These are phyloP conservation scores for Purshia tridentata DNA, from an alignment of 306 rosid genomes.

Conservation along the genomic window DNA sequence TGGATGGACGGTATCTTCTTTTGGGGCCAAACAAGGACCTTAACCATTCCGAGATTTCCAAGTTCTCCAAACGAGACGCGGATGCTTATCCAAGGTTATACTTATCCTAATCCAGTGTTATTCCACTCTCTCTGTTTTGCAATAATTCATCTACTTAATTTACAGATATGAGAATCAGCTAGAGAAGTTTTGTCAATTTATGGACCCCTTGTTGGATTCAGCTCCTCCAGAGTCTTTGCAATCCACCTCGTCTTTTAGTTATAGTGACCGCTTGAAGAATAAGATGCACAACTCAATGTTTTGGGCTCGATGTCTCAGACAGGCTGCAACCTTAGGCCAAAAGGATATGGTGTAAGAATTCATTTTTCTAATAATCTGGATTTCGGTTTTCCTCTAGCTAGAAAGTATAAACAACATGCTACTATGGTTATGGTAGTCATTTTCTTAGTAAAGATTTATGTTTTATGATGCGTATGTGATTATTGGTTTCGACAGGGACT, in stretches of 20 bases:
- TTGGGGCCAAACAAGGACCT: slow-evolving; percentile 64
- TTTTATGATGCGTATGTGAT: slow-evolving; percentile 2
- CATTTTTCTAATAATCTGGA: neutral
- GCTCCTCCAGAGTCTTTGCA: slow-evolving; percentile 78
- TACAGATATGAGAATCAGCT: slow-evolving; percentile 81
- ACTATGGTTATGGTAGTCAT: neutral
- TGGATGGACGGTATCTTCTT: slow-evolving; percentile 85
- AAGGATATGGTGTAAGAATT: slow-evolving; percentile 81
- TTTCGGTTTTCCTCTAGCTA: neutral
- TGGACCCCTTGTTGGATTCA: slow-evolving; percentile 82
- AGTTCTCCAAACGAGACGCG: slow-evolving; percentile 76
- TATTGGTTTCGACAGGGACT: slow-evolving; percentile 59
- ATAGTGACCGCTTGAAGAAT: slow-evolving; percentile 60
- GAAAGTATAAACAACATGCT: neutral
- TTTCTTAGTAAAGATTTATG: neutral
- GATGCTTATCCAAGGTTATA: slow-evolving; percentile 72
- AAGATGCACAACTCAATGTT: slow-evolving; percentile 72
- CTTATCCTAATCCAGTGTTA: neutral
- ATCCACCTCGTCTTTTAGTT: slow-evolving; percentile 33
- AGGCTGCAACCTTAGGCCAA: slow-evolving; percentile 68
- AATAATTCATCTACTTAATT: neutral
- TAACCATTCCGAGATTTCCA: slow-evolving; percentile 74
- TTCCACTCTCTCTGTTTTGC: neutral
- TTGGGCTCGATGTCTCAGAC: slow-evolving; percentile 70
- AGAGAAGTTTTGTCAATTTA: slow-evolving; percentile 73